phyloP scores from a whole-genome alignment of 805 yeast species.

The Candida coquimbonensis region DNA sequence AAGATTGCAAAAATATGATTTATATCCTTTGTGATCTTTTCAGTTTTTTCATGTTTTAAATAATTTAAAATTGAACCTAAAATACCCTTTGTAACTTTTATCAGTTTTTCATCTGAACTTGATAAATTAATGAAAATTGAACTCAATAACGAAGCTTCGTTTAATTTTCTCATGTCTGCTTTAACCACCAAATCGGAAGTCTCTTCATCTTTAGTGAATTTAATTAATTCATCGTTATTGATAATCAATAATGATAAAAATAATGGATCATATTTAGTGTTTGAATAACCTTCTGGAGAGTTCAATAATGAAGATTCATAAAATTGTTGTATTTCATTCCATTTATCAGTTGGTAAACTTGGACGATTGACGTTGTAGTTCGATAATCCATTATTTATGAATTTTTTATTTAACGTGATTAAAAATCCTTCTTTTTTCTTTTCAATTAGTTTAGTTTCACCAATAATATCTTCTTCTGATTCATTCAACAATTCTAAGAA shows the following conservation, averaged over 20 bases:
- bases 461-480: slow-evolving; percentile 40
- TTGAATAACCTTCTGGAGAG: slow-evolving; percentile 18
- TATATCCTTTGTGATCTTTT: slow-evolving; percentile 43
- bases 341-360: slow-evolving; percentile 24
- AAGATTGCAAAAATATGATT: slow-evolving; percentile 45
- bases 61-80: slow-evolving; percentile 38
- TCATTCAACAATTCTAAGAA: slow-evolving; percentile 33
- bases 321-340: slow-evolving; percentile 26
- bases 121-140: slow-evolving; percentile 42
- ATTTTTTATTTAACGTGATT: slow-evolving; percentile 42
- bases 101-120: slow-evolving; percentile 23
- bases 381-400: slow-evolving; percentile 42
- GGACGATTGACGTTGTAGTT: slow-evolving; percentile 26
- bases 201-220: slow-evolving; percentile 26
- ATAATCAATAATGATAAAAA: slow-evolving; percentile 56
- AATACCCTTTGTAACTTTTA: slow-evolving; percentile 35
- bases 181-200: slow-evolving; percentile 17
- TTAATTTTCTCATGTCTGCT: slow-evolving; percentile 48
- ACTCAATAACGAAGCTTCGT: slow-evolving; percentile 51
- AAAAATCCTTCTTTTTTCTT: slow-evolving; percentile 41
- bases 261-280: slow-evolving; percentile 55
- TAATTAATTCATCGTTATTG: slow-evolving; percentile 59
- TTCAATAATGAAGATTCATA: slow-evolving; percentile 18
- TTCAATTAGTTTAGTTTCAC: slow-evolving; percentile 39
- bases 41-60: slow-evolving; percentile 31